These are phyloP conservation scores for Poa pratensis DNA, from an alignment of 176 grass and related monocot species.

Conservation along the genomic window DNA sequence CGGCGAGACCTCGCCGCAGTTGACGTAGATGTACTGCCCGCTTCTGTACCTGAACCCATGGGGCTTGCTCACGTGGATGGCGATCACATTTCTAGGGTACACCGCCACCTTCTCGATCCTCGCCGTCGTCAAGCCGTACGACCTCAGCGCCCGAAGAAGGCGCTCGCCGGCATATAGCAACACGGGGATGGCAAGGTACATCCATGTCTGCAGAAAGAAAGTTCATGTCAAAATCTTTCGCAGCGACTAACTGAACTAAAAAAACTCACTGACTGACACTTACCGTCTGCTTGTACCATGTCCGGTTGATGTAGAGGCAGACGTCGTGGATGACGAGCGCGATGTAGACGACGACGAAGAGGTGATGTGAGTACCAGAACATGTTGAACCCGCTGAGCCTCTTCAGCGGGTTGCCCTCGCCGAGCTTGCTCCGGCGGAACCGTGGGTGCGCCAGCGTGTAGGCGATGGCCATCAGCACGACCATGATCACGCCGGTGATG, in stretches of 20 bases:
- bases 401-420: slow-evolving; percentile 55
- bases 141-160: slow-evolving; percentile 69
- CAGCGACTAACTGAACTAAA: neutral
- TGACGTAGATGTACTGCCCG: slow-evolving; percentile 94
- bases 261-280: neutral
- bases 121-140: slow-evolving; percentile 68
- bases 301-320: slow-evolving; percentile 87
- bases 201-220: slow-evolving; percentile 71
- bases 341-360: slow-evolving; percentile 83
- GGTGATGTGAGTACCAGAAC: slow-evolving; percentile 98
- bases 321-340: slow-evolving; percentile 71
- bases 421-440: slow-evolving; percentile 72
- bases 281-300: slow-evolving; percentile 85
- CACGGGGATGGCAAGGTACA: slow-evolving; percentile 82
- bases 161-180: slow-evolving; percentile 78
- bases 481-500: slow-evolving; percentile 72
- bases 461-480: slow-evolving; percentile 77
- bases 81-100: slow-evolving; percentile 91
- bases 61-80: slow-evolving; percentile 84
- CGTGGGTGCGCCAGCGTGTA: slow-evolving; percentile 83
- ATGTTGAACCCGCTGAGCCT: slow-evolving; percentile 83
- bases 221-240: neutral
- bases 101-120: slow-evolving; percentile 85
- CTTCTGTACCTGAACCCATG: slow-evolving; percentile 90
- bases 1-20: slow-evolving; percentile 80